Evolutionary conservation across 352 stramenopile species (phyloP).

Genomic region (Pilasporangium apinafurcum): DNA sequence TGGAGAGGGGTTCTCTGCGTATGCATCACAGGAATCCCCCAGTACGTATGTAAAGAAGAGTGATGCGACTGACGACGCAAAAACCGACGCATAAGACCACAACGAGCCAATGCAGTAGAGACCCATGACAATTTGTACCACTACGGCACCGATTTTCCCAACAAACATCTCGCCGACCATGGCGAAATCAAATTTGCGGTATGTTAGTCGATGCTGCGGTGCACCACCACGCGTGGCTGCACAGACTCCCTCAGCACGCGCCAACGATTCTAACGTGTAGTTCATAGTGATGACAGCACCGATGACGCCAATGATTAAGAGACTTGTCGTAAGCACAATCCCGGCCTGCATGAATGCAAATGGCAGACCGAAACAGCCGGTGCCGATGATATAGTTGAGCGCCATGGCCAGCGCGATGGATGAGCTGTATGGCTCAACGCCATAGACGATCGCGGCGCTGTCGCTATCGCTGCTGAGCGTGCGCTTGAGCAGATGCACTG

Average conservation of each 20-base stretch:
- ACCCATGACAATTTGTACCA: constrained; percentile 66
- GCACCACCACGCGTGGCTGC: constrained; percentile 34
- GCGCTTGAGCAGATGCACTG: constrained; percentile 17
- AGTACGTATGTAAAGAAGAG: constrained; percentile 73
- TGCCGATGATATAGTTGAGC: constrained; percentile 86
- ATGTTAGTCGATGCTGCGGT: constrained; percentile 67
- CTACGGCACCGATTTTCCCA: constrained; percentile 51
- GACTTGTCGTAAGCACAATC: constrained; percentile 44
- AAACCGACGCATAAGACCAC: constrained; percentile 84
- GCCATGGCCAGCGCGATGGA: constrained; percentile 72
- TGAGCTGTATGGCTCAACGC: constrained; percentile 66
- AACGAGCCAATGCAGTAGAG: constrained; percentile 74
- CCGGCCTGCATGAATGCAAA: constrained; percentile 73
- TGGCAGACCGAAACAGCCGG: constrained; percentile 78
- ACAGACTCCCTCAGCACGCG: constrained; percentile 68
- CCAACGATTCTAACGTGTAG: constrained; percentile 82
- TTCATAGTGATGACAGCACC: constrained; percentile 81
- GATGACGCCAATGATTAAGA: constrained; percentile 59
- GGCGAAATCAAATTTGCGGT: constrained; percentile 84
- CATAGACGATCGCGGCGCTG: constrained; percentile 19
- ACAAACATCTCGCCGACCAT: constrained; percentile 81
- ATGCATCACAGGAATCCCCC: constrained; percentile 58
- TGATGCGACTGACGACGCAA: constrained; percentile 77
- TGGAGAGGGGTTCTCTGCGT: constrained; percentile 26
- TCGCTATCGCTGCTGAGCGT: constrained; percentile 3